Percentiles rank a stretch among this genome's conserved stretches.
Conservation (phyloP, 371 early-diverging fungal genomes). For the Rhizomucor pusillus region DNA sequence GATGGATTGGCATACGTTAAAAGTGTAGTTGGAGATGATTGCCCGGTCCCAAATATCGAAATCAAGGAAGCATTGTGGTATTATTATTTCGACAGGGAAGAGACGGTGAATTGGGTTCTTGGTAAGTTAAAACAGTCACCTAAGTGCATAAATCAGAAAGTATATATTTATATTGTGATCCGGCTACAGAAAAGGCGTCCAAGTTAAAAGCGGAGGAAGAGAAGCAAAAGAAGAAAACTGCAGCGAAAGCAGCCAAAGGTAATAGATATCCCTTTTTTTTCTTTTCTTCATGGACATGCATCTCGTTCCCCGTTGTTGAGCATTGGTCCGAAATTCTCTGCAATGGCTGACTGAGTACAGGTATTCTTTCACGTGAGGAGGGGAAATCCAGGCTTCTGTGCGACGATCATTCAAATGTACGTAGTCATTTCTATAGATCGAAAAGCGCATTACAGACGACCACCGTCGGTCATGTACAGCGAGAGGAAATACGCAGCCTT, state of each 20-base stretch:
- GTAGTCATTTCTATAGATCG: too few species aligned
- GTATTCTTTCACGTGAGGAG: too few species aligned
- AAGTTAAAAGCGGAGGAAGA: slow-evolving; percentile 36
- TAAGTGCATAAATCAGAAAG: neutral
- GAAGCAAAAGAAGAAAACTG: slow-evolving; percentile 38
- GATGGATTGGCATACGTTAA: slow-evolving; percentile 51
- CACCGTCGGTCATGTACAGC: slow-evolving; percentile 16
- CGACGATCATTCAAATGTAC: too few species aligned
- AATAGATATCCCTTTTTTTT: slow-evolving; percentile 3
- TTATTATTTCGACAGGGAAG: slow-evolving; percentile 58
- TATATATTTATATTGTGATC: too few species aligned
- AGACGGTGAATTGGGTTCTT: slow-evolving; percentile 55
- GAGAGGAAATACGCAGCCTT: neutral
- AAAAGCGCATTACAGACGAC: slow-evolving; percentile 21
- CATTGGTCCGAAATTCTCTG: too few species aligned
- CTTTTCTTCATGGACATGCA: neutral
- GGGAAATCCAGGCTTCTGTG: too few species aligned
- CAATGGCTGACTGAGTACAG: too few species aligned
- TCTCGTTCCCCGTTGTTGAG: slow-evolving; percentile 1
- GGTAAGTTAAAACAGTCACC: slow-evolving; percentile 37
- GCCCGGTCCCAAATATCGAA: slow-evolving; percentile 45
- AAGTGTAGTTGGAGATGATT: slow-evolving; percentile 51
- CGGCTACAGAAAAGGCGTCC: slow-evolving; percentile 39
- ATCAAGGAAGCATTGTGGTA: slow-evolving; percentile 69
- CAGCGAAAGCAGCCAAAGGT: slow-evolving; percentile 1